These are phyloP conservation scores for Microcyclosporella mali DNA, from an alignment of 2,329 filamentous ascomycete genomes.

Conservation along the genomic window DNA sequence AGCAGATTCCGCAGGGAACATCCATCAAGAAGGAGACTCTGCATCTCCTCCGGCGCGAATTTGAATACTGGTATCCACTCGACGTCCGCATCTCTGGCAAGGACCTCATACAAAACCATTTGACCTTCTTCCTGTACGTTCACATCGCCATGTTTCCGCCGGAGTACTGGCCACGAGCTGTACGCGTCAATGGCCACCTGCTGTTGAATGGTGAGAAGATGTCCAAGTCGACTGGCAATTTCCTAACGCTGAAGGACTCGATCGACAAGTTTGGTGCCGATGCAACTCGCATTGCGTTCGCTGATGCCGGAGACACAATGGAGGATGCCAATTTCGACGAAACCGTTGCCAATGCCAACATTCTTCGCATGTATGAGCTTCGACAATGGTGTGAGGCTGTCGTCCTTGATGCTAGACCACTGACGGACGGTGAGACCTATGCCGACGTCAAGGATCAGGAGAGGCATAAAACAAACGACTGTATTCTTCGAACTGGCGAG, in stretches of 20 bases:
- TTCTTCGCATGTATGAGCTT: constrained; percentile 74
- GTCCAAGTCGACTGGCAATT: constrained; percentile 96
- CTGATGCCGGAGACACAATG: constrained; percentile 89
- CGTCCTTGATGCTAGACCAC: constrained; percentile 53
- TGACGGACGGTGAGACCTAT: constrained; percentile 41
- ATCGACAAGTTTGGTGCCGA: constrained; percentile 92
- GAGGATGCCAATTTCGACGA: constrained; percentile 98
- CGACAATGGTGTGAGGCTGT: constrained; percentile 91
- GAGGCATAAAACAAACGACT: constrained; percentile 46
- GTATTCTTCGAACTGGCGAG: constrained; percentile 67
- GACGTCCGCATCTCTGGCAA: constrained; percentile 86
- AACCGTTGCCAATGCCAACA: constrained; percentile 83
- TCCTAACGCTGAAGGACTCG: constrained; percentile 81
- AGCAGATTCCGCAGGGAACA: constrained; percentile 49
- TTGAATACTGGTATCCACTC: constrained; percentile 94
- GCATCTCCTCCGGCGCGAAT: constrained; percentile 77
- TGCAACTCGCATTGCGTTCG: constrained; percentile 82
- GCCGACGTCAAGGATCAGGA: constrained; percentile 37
- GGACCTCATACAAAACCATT: constrained; percentile 87
- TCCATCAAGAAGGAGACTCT: constrained; percentile 71
- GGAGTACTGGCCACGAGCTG: constrained; percentile 79
- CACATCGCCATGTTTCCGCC: constrained; percentile 83
- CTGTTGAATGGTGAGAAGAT: constrained; percentile 97
- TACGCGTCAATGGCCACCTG: constrained; percentile 88
- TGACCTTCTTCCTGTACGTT: constrained; percentile 93